These are phyloP conservation scores for Solanum arcanum DNA, from an alignment of 257 asterid genomes.

Conservation along the genomic window DNA sequence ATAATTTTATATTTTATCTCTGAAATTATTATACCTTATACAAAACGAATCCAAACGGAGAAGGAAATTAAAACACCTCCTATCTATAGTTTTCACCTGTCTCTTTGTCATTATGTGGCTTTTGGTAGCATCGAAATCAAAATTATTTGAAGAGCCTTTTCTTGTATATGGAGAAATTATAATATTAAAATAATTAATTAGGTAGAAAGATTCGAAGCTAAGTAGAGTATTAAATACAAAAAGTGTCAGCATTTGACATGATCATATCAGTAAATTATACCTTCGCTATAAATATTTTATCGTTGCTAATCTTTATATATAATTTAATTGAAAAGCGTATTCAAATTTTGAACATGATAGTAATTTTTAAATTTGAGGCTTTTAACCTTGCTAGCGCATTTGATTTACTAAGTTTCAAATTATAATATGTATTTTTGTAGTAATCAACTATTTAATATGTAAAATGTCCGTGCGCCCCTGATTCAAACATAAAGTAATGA, in stretches of 20 bases:
- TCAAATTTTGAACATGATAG: not conserved
- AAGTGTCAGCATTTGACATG: not conserved
- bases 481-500: not conserved
- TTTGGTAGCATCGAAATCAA: not conserved
- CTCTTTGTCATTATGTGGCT: not conserved
- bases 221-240: not conserved
- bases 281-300: not conserved
- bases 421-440: too few species aligned
- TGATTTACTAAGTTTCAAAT: too few species aligned
- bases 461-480: not conserved
- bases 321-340: not conserved
- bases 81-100: not conserved
- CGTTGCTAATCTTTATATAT: rapidly evolving
- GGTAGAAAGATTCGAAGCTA: not conserved
- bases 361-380: not conserved
- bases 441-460: not conserved
- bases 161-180: not conserved
- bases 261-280: not conserved
- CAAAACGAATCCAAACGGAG: too few species aligned
- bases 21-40: too few species aligned
- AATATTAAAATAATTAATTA: not conserved
- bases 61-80: not conserved
- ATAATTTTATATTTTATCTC: too few species aligned
- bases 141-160: not conserved
- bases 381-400: too few species aligned